Percentiles rank a stretch among this genome's conserved stretches.
Conservation (phyloP, 1,284 basidiomycete genomes). For the Ustilago trichophora region DNA sequence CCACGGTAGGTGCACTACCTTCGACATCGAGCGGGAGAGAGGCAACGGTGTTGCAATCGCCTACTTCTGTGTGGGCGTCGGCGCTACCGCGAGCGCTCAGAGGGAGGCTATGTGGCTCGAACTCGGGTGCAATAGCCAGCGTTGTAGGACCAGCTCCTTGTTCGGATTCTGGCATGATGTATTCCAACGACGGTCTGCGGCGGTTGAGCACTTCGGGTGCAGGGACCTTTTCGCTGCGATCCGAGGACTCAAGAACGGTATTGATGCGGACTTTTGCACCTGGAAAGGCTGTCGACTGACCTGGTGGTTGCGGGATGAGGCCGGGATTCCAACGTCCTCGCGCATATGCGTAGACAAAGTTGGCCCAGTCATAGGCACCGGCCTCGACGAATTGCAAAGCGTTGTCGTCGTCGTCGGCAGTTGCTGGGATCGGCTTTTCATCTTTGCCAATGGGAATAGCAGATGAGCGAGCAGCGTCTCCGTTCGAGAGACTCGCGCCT, state of each 20-base stretch:
- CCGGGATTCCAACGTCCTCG: slow-evolving; percentile 58
- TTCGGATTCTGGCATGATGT: slow-evolving; percentile 8
- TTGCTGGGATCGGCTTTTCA: not conserved
- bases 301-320: slow-evolving; percentile 55
- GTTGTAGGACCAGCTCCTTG: not conserved
- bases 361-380: slow-evolving; percentile 61
- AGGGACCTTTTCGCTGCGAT: not conserved
- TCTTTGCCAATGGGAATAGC: not conserved
- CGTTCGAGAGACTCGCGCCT: not conserved
- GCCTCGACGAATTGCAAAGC: slow-evolving; percentile 17
- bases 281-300: slow-evolving; percentile 36
- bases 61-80: slow-evolving; percentile 12
- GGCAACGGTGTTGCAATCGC: slow-evolving; percentile 10
- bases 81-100: slow-evolving; percentile 20
- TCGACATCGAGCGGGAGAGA: slow-evolving; percentile 4
- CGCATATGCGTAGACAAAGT: slow-evolving; percentile 60
- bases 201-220: not conserved
- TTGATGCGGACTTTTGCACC: slow-evolving; percentile 35
- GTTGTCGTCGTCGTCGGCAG: not conserved
- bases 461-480: not conserved
- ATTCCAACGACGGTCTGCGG: slow-evolving; percentile 36
- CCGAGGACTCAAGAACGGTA: slow-evolving; percentile 2
- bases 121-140: slow-evolving; percentile 1
- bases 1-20: not conserved
- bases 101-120: slow-evolving; percentile 33